These are phyloP conservation scores for Leishmania major DNA, from an alignment of 208 protist species.

Conservation along the genomic window DNA sequence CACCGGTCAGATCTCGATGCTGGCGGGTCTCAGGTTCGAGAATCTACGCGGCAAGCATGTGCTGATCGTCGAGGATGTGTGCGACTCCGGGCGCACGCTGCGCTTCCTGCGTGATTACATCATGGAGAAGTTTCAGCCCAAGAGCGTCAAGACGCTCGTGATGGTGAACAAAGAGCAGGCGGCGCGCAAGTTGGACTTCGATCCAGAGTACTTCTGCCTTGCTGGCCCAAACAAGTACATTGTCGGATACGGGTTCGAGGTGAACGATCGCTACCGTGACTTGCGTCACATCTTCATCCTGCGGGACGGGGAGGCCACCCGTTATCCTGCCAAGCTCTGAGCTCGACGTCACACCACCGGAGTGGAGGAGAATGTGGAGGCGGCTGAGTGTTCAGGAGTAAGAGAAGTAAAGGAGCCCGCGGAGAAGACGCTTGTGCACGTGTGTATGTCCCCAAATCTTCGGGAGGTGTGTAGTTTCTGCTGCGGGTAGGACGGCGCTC, in stretches of 20 bases:
- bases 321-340: conserved; percentile 67
- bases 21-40: conserved; percentile 57
- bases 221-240: conserved; percentile 81
- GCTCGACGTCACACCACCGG: neutral
- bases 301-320: conserved; percentile 58
- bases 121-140: conserved; percentile 45
- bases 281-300: conserved; percentile 83
- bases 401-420: neutral
- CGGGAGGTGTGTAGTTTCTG: neutral
- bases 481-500: neutral
- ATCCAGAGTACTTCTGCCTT: conserved; percentile 72
- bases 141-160: conserved; percentile 70
- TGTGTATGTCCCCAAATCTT: neutral
- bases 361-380: neutral
- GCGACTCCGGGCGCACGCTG: conserved; percentile 83
- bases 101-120: conserved; percentile 57
- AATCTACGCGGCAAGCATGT: conserved; percentile 82
- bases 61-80: conserved; percentile 91
- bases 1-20: conserved; percentile 63
- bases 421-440: neutral
- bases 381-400: neutral
- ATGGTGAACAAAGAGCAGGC: conserved; percentile 77
- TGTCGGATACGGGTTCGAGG: conserved; percentile 93
- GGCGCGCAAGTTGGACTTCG: conserved; percentile 61
- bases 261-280: conserved; percentile 85